Evolutionary conservation across 495 filamentous ascomycete species (phyloP), one percentile per base, ranked within the genome.

Genomic region (Ramalina peruviana): DNA sequence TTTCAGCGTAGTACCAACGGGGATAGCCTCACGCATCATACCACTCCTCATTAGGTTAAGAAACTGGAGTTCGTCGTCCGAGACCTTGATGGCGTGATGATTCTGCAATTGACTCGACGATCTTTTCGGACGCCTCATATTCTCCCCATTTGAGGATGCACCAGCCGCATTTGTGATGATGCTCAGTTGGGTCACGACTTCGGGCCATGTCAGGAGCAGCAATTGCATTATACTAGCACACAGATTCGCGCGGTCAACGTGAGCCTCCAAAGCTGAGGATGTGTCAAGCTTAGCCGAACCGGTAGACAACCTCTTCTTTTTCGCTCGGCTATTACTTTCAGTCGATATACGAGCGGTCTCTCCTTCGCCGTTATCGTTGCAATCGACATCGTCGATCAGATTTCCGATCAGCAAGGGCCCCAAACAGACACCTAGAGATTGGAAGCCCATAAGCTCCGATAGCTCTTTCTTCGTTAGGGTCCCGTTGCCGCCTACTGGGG

Each of bases 321-420:
- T 60, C 26, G 38, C 51, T 33, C 57, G 67, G 48, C 54, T 70
- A 41, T 71, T 67, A 37, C 60, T 66, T 52, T 56, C 62, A 25
- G 49, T 62, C 59, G n/a, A 65, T 64, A 6, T 64, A 51, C 12
- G 61, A 59, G 23, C 64, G 45, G 6, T 65, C 62, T 9, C 65
- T 54, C 9, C 71, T 44, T n/a, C 40, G 70, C 57, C 7, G 60
- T 70, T 48, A 60, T 51, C 21, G 62, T 64, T 48, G 59, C 46
- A 48, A 55, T 65, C 62, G 67, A 71, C 36, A 48, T 64, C 54
- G 46, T 70, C 62, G 25, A 78, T 65, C 30, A 76, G 56, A 42
- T 83, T 73, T 6, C 78, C 76, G 15, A 82, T 60, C 12, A 85
- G 62, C 0, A 85, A 65, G 11, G 81, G 81, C 0, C 78, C 81